Conservation (phyloP, 73 alveolate species). For the Paramecium primaurelia region DNA sequence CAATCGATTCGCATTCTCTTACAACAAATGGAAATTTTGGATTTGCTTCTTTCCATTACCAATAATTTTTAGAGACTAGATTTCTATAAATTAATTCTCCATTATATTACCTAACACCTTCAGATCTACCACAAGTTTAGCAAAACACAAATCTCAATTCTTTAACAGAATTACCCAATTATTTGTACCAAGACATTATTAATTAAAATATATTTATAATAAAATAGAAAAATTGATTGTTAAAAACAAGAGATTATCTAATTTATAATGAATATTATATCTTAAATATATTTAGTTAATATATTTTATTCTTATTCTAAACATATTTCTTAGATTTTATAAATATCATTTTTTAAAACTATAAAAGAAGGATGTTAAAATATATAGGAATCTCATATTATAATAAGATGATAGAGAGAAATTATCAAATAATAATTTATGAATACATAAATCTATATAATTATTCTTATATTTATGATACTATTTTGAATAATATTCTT, state of each 20-base stretch:
- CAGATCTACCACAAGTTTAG: slow-evolving; percentile 64
- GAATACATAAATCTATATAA: too few species aligned
- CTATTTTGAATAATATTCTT: neutral
- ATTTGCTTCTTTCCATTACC: slow-evolving; percentile 62
- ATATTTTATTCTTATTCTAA: neutral
- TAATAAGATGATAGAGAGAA: neutral
- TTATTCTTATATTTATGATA: too few species aligned
- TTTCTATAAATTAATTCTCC: neutral
- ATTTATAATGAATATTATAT: neutral
- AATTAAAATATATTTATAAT: neutral
- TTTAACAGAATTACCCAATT: slow-evolving; percentile 68
- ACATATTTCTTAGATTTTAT: too few species aligned
- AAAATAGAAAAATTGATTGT: neutral
- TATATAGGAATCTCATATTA: too few species aligned
- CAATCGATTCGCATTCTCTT: slow-evolving; percentile 80
- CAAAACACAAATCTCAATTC: slow-evolving; percentile 81
- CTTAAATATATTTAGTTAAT: too few species aligned
- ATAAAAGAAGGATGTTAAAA: neutral
- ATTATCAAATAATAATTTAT: too few species aligned
- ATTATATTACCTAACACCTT: neutral
- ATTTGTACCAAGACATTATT: slow-evolving; percentile 74
- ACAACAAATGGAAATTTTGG: slow-evolving; percentile 81
- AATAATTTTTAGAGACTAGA: slow-evolving; percentile 54
- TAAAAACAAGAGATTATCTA: neutral
- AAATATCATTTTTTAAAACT: neutral